Conservation (phyloP, 345 rosid species). For the Dipteronia sinensis region DNA sequence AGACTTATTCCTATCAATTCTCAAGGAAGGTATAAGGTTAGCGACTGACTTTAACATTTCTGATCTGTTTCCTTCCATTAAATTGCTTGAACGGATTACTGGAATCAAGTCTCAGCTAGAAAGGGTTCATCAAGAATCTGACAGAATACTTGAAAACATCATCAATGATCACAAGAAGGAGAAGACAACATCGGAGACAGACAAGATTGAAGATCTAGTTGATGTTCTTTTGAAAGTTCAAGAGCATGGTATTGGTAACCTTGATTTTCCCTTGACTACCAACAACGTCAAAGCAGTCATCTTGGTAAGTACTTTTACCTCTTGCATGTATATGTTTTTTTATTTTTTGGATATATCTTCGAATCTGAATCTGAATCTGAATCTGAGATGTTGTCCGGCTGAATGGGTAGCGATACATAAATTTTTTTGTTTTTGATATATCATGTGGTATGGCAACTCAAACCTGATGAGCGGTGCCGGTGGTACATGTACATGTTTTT, state of each 20-base stretch:
- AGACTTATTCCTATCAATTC: background rate
- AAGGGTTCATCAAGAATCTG: background rate
- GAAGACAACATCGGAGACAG: background rate
- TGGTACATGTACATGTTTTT: too few relatives aligned
- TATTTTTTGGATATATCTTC: too few relatives aligned
- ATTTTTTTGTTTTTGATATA: too few relatives aligned
- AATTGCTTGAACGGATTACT: background rate
- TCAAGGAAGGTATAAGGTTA: background rate
- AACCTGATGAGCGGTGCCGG: too few relatives aligned
- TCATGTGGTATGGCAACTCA: too few relatives aligned
- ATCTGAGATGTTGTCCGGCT: too few relatives aligned
- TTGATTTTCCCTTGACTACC: background rate
- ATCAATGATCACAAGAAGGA: background rate
- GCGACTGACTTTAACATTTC: background rate
- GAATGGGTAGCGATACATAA: too few relatives aligned
- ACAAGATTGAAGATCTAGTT: background rate
- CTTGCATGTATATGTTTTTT: too few relatives aligned
- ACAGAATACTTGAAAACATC: background rate
- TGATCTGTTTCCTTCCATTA: background rate
- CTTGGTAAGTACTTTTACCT: background rate
- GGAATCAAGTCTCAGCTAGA: background rate
- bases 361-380: too few relatives aligned
- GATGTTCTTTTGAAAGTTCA: slow-evolving; percentile 1
- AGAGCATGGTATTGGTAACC: background rate
- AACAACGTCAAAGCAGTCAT: background rate